Evolutionary conservation across 805 yeast genomes (phyloP), one percentile per base, ranked within the genome.

Genomic region (Candida argentea): DNA sequence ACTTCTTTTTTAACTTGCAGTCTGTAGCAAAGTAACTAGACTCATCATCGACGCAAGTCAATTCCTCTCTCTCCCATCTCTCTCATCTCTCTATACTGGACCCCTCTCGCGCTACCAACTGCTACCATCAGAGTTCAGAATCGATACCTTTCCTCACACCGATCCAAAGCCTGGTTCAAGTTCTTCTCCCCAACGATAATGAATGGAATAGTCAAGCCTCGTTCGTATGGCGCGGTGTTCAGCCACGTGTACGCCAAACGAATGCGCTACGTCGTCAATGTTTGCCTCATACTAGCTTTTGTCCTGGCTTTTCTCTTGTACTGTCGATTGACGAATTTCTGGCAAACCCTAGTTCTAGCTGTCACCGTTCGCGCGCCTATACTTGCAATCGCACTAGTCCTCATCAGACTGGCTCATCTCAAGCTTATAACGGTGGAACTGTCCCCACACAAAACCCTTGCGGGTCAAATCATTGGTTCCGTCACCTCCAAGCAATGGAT

Each of bases 201-300:
- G n/a, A n/a, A n/a, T n/a, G n/a, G n/a, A n/a, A n/a, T n/a, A n/a
- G n/a, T n/a, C n/a, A n/a, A n/a, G n/a, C n/a, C n/a, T n/a, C n/a
- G n/a, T n/a, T n/a, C n/a, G n/a, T n/a, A n/a, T n/a, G n/a, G n/a
- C n/a, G n/a, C n/a, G n/a, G n/a, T n/a, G n/a, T n/a, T 52, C 36
- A 32, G 33, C 12, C 49, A 51, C 30, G 62, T 60, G 5, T 37
- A 47, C 22, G 30, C 38, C 25, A 56, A 59, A 33, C 38, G 68
- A 23, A 46, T 61, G 44, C 48, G 48, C 27, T 62, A 45, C 33
- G 50, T 55, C 28, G 47, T 51, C 35, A 52, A 58, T 25, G 43
- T 61, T 26, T 36, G 43, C 21, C 35, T 46, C 10, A 22, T 61
- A 4, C 20, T 52, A 15, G 47, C 65, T 3, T 19, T 55, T 7